A percentile compares a stretch with the other conserved stretches of the same genome.
Conservation (phyloP, 768 basidiomycete species). For the Pulveroboletus ravenelii region DNA sequence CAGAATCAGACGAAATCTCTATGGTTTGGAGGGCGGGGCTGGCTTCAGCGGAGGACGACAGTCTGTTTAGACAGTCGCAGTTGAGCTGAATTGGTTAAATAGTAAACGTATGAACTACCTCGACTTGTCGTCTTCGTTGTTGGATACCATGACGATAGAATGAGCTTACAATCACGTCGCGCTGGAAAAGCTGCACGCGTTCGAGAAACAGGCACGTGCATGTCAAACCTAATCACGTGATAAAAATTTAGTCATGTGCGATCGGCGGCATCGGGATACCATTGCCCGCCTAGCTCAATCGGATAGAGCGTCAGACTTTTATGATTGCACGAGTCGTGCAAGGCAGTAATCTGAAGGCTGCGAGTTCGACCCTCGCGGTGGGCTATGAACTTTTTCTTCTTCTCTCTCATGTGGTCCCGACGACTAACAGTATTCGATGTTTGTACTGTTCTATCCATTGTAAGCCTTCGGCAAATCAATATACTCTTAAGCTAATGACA, state of each 20-base stretch:
- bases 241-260: constrained; percentile 30
- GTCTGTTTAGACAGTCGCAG: not conserved
- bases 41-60: not conserved
- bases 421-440: too few relatives aligned
- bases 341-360: constrained; percentile 69
- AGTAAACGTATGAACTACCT: constrained; percentile 15
- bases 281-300: constrained; percentile 66
- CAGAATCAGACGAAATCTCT: constrained; percentile 51
- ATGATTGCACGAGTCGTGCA: constrained; percentile 26
- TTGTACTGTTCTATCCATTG: too few relatives aligned
- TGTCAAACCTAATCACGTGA: constrained; percentile 17
- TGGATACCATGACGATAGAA: constrained; percentile 30
- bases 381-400: constrained; percentile 40
- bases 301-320: constrained; percentile 67
- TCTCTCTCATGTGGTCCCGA: too few relatives aligned
- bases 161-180: not conserved
- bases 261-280: not conserved
- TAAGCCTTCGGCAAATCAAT: too few relatives aligned
- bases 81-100: not conserved
- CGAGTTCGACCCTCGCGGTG: constrained; percentile 84
- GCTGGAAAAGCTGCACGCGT: not conserved
- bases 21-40: constrained; percentile 36
- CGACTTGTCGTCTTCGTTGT: constrained; percentile 47
- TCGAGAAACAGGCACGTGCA: constrained; percentile 10
- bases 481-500: too few relatives aligned